Evolutionary conservation across 1,284 basidiomycete species (phyloP).

Genomic region (Trametes hirsuta): DNA sequence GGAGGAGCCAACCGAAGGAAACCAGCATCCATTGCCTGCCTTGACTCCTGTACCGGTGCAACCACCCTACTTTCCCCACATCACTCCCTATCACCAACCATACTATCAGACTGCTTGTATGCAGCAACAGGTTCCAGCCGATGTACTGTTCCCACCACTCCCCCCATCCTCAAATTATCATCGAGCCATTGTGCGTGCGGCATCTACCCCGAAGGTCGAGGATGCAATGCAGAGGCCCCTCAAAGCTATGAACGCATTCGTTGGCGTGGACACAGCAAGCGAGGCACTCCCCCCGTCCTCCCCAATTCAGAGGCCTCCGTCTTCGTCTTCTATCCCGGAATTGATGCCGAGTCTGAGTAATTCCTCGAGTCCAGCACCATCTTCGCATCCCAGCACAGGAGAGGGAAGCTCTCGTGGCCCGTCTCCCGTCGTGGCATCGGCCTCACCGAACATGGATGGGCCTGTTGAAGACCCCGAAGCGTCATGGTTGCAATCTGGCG

Average conservation of each 20-base stretch:
- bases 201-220: slow-evolving; percentile 21
- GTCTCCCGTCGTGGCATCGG: slow-evolving; percentile 17
- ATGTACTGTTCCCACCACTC: slow-evolving; percentile 72
- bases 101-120: slow-evolving; percentile 61
- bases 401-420: slow-evolving; percentile 20
- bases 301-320: slow-evolving; percentile 25
- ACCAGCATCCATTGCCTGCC: slow-evolving; percentile 25
- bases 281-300: slow-evolving; percentile 8
- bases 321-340: slow-evolving; percentile 54
- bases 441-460: background rate
- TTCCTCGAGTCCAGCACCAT: slow-evolving; percentile 67
- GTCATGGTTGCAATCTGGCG: slow-evolving; percentile 15
- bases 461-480: slow-evolving; percentile 19
- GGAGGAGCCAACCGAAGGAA: slow-evolving; percentile 15
- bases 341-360: slow-evolving; percentile 66
- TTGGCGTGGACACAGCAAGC: background rate
- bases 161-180: slow-evolving; percentile 52
- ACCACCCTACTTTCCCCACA: slow-evolving; percentile 55
- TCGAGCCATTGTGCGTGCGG: slow-evolving; percentile 36
- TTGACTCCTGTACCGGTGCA: slow-evolving; percentile 39
- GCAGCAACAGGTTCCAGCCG: slow-evolving; percentile 50
- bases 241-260: background rate
- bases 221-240: background rate
- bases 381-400: slow-evolving; percentile 31
- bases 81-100: slow-evolving; percentile 63